phyloP scores from a whole-genome alignment of 1,284 basidiomycete genomes.

The Mixia osmundae region DNA sequence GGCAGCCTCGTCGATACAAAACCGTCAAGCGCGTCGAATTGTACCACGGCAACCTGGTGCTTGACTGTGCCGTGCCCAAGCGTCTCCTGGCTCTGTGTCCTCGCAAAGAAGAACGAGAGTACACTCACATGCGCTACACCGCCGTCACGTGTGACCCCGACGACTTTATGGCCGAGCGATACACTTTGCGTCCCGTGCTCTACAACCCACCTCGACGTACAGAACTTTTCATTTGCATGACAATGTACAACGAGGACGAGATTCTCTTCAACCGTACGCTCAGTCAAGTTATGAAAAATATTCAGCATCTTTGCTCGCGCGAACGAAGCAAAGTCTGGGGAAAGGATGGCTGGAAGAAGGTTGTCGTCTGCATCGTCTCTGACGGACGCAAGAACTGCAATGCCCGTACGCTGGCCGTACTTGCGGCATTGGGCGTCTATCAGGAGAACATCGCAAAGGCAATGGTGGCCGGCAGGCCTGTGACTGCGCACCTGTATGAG shows the following conservation, averaged over 20 bases:
- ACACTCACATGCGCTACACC: slow-evolving; percentile 60
- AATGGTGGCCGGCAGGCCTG: slow-evolving; percentile 33
- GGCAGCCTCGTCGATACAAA: slow-evolving; percentile 63
- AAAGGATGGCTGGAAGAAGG: slow-evolving; percentile 87
- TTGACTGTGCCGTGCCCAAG: slow-evolving; percentile 62
- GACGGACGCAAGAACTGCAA: slow-evolving; percentile 71
- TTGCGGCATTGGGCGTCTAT: slow-evolving; percentile 40
- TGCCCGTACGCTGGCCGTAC: slow-evolving; percentile 50
- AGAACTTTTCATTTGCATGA: slow-evolving; percentile 53
- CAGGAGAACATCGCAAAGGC: slow-evolving; percentile 25
- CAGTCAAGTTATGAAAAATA: slow-evolving; percentile 59
- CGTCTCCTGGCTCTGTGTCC: slow-evolving; percentile 60
- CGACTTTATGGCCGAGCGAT: slow-evolving; percentile 48
- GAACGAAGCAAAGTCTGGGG: slow-evolving; percentile 80
- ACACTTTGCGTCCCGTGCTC: slow-evolving; percentile 62
- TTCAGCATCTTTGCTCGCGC: slow-evolving; percentile 54
- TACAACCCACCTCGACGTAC: slow-evolving; percentile 62
- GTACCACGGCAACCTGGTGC: slow-evolving; percentile 75
- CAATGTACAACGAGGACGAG: slow-evolving; percentile 50
- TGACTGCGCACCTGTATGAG: slow-evolving; percentile 22
- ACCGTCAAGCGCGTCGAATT: slow-evolving; percentile 70
- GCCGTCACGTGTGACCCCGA: slow-evolving; percentile 23
- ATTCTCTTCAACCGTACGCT: slow-evolving; percentile 54
- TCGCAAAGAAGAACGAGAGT: slow-evolving; percentile 55
- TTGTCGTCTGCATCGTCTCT: slow-evolving; percentile 63